A percentile compares a stretch with the other conserved stretches of the same genome.
phyloP scores from a whole-genome alignment of 768 basidiomycete genomes.

The Suillus discolor region DNA sequence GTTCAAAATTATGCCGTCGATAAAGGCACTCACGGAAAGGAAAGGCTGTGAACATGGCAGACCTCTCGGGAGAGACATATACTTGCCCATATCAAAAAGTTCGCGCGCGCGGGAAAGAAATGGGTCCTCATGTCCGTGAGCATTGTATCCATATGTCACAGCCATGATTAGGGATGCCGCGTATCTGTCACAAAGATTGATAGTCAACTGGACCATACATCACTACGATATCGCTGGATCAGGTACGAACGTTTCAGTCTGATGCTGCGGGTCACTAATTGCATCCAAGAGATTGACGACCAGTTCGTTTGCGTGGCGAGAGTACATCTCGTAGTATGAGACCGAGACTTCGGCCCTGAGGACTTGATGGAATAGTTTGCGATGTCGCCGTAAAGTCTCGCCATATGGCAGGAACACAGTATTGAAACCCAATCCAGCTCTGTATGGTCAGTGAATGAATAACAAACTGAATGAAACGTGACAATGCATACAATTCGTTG shows the following conservation, averaged over 20 bases:
- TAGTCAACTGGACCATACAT: background rate
- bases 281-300: slow-evolving; percentile 15
- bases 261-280: slow-evolving; percentile 13
- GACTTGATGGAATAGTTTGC: slow-evolving; percentile 25
- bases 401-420: slow-evolving; percentile 11
- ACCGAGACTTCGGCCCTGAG: slow-evolving; percentile 21
- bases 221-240: background rate
- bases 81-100: too few relatives aligned
- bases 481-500: slow-evolving; percentile 1
- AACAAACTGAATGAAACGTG: background rate
- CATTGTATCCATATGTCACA: background rate
- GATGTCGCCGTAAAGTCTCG: slow-evolving; percentile 24
- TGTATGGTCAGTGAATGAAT: background rate
- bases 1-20: too few relatives aligned
- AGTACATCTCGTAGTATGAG: slow-evolving; percentile 19
- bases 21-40: too few relatives aligned
- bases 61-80: too few relatives aligned
- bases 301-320: slow-evolving; percentile 22
- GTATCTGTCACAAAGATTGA: background rate
- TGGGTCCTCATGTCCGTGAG: background rate
- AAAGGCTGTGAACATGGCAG: too few relatives aligned
- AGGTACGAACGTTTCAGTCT: background rate
- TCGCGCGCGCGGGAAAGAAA: background rate
- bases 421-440: slow-evolving; percentile 1
- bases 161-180: background rate